Percentiles rank a stretch among this genome's conserved stretches.
These are phyloP conservation scores for Cladophialophora yegresii DNA, from an alignment of 2,329 filamentous ascomycete genomes.

Conservation along the genomic window DNA sequence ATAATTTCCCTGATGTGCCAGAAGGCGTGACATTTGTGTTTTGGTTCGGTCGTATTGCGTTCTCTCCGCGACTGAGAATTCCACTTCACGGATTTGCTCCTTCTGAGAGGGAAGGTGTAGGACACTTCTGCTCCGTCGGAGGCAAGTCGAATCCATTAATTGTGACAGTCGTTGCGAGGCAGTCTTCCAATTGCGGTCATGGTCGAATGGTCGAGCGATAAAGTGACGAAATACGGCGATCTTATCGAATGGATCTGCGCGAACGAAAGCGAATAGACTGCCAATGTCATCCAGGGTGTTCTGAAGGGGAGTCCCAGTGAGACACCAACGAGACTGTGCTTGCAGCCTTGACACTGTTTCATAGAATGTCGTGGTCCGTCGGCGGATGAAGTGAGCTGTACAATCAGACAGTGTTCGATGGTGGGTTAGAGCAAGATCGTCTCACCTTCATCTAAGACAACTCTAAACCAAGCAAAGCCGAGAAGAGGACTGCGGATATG, in stretches of 20 bases:
- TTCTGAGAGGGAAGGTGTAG: conserved; percentile 38
- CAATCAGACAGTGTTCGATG: not conserved
- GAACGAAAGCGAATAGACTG: conserved; percentile 54
- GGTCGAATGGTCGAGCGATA: conserved; percentile 48
- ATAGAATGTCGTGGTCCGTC: conserved; percentile 50
- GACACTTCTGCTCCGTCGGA: conserved; percentile 21
- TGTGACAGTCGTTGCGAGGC: conserved; percentile 34
- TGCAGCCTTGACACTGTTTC: conserved; percentile 47
- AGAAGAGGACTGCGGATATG: conserved; percentile 37
- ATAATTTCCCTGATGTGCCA: conserved; percentile 41
- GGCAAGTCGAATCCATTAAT: conserved; percentile 41
- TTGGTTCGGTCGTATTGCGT: conserved; percentile 38
- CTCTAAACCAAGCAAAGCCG: conserved; percentile 46
- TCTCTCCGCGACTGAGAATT: conserved; percentile 41
- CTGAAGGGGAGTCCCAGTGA: conserved; percentile 58
- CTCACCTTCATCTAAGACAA: conserved; percentile 49
- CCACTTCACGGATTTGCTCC: conserved; percentile 37
- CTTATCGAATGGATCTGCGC: conserved; percentile 48
- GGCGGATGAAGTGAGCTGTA: conserved; percentile 55
- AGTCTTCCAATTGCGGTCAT: conserved; percentile 35
- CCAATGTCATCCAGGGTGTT: conserved; percentile 57
- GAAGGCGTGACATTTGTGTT: conserved; percentile 44
- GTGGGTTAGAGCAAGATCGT: not conserved
- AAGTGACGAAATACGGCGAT: conserved; percentile 48
- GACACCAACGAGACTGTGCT: conserved; percentile 55